Evolutionary conservation across 345 rosid species (phyloP), one percentile per base, ranked within the genome.

Genomic region (Syzygium grande): DNA sequence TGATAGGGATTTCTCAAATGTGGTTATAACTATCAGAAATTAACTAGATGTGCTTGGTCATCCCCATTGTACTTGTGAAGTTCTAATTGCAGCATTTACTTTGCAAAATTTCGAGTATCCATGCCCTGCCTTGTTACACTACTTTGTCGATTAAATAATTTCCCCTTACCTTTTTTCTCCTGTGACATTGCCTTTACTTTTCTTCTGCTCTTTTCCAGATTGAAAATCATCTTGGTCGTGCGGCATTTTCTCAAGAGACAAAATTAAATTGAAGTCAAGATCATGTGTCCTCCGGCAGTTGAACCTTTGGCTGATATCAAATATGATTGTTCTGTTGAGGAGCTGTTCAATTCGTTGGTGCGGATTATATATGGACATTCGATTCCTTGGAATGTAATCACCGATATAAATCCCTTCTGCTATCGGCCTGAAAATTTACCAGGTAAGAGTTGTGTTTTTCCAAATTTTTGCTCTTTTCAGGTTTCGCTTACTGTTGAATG

Each of bases 201-300:
- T 73, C 83, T 38, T 73, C 6, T 34, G 83, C 23, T 73, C 49
- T 73, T 73, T 38, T 73, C 83, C 80, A 38, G 83, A 38, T 41
- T 38, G 49, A 73, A 38, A 38, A 43, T 73, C 83, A 73, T 73
- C 83, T 0, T 73, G 83, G 83, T 73, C 27, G 83, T 38, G 83
- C 49, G 83, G 83, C 49, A 38, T 73, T 19, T 73, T 73, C 27
- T 73, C 83, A 73, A 38, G 83, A 9, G 27, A 73, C 83, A 34
- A 11, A 61, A 73, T 34, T 41, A 2, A 73, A 73, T 56, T 52
- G 5, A 16, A 21, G 59, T 29, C 54, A 23, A 53, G 84, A 41
- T 77, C 43, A 88, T 88, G 89, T 46, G 58, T 85, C 89, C 85
- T 52, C 79, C 22, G 23, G 79, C 87, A 19, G 78, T 34, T 88